phyloP scores from a whole-genome alignment of 75 land plant species.

The Ceratopteris richardii region DNA sequence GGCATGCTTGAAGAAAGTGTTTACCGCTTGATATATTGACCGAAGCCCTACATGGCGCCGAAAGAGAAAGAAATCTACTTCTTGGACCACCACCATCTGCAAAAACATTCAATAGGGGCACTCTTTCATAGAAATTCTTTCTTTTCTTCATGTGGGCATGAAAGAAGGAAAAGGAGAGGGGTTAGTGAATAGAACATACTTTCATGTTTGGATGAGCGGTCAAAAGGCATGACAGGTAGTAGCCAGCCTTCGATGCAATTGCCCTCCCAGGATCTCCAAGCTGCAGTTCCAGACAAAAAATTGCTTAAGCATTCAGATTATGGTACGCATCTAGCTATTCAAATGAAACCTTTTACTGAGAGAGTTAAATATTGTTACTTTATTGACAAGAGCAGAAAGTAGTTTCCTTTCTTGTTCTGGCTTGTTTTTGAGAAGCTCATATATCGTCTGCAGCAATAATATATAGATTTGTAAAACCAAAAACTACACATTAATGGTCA shows the following conservation, averaged over 20 bases:
- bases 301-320: too few species aligned
- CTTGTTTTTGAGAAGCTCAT: constrained; percentile 60
- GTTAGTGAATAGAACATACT: constrained; percentile 29
- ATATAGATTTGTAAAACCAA: background rate
- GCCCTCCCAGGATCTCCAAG: constrained; percentile 93
- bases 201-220: constrained; percentile 93
- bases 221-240: constrained; percentile 62
- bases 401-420: constrained; percentile 86
- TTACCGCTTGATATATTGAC: constrained; percentile 91
- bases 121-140: background rate
- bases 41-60: constrained; percentile 71
- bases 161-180: background rate
- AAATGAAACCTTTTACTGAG: too few species aligned
- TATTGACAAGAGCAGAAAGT: constrained; percentile 79
- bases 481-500: background rate
- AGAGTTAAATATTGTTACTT: constrained; percentile 58
- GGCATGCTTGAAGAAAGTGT: constrained; percentile 5
- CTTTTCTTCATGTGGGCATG: background rate
- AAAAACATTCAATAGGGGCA: background rate
- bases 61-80: constrained; percentile 85
- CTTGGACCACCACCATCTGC: constrained; percentile 83
- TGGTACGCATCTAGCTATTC: too few species aligned
- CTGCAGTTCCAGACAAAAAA: constrained; percentile 13
- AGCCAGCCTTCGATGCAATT: constrained; percentile 79
- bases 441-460: constrained; percentile 48